phyloP scores from a whole-genome alignment of 2,329 filamentous ascomycete genomes.

The Cladosporium sp. region DNA sequence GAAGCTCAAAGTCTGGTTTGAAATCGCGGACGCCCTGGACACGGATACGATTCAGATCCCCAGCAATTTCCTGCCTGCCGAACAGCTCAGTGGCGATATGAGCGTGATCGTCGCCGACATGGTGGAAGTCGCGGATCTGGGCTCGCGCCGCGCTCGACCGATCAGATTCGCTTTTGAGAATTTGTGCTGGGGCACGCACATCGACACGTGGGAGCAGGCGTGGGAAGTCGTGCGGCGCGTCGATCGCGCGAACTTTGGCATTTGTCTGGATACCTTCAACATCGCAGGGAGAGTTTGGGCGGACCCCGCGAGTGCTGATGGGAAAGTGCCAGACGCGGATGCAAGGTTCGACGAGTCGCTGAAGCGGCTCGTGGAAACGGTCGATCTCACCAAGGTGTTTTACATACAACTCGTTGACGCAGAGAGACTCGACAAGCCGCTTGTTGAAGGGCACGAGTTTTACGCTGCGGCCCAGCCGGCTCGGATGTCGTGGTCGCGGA shows the following conservation, averaged over 20 bases:
- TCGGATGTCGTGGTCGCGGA: constrained; percentile 77
- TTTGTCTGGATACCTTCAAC: constrained; percentile 77
- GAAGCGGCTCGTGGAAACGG: constrained; percentile 44
- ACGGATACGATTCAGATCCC: constrained; percentile 74
- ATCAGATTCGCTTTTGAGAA: constrained; percentile 71
- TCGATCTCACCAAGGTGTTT: constrained; percentile 65
- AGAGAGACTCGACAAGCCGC: constrained; percentile 56
- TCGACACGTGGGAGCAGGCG: constrained; percentile 66
- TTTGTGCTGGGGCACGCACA: constrained; percentile 66
- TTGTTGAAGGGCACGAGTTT: constrained; percentile 56
- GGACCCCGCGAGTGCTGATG: constrained; percentile 55
- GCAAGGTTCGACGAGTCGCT: constrained; percentile 52
- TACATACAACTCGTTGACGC: constrained; percentile 75
- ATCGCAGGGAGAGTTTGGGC: constrained; percentile 68
- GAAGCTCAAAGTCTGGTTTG: constrained; percentile 69
- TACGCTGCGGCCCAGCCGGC: constrained; percentile 55
- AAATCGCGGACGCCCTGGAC: constrained; percentile 57
- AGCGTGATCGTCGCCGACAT: constrained; percentile 60
- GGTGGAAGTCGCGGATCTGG: constrained; percentile 62
- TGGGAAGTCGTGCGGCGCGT: constrained; percentile 66
- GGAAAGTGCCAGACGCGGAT: constrained; percentile 53
- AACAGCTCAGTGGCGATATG: constrained; percentile 50
- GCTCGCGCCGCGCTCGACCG: constrained; percentile 37
- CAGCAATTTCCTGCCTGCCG: constrained; percentile 59
- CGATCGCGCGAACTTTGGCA: constrained; percentile 66